phyloP scores from a whole-genome alignment of 2,329 filamentous ascomycete species.

The Epichloe festucae region DNA sequence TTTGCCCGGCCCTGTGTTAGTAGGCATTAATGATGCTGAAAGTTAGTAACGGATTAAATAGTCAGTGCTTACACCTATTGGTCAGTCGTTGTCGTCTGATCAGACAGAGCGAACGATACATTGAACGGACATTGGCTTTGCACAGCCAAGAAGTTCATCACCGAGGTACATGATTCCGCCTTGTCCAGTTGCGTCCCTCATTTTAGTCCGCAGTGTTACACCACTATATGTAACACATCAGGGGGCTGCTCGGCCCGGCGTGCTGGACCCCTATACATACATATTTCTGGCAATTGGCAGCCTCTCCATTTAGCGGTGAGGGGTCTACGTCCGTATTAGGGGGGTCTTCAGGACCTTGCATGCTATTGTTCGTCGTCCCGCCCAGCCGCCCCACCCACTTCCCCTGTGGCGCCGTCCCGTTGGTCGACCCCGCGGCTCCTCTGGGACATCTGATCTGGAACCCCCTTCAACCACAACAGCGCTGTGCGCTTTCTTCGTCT shows the following conservation, averaged over 20 bases:
- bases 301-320: constrained; percentile 5
- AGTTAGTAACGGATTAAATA: no score
- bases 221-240: background rate
- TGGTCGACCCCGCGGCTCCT: constrained; percentile 7
- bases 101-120: no score
- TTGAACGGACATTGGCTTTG: no score
- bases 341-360: constrained; percentile 2
- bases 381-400: background rate
- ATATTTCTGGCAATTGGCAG: background rate
- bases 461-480: constrained; percentile 13
- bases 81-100: no score
- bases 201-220: background rate
- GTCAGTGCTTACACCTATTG: no score
- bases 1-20: no score
- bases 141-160: no score
- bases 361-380: background rate
- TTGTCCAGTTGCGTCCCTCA: no score
- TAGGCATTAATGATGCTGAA: no score
- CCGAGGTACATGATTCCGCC: no score
- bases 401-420: constrained; percentile 2
- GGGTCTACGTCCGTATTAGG: background rate
- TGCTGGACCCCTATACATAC: background rate
- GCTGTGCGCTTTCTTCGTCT: constrained; percentile 22
- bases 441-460: constrained; percentile 12
- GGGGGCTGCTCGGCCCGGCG: background rate